These are phyloP conservation scores for Cubamyces lactineus DNA, from an alignment of 768 basidiomycete genomes.

Conservation along the genomic window DNA sequence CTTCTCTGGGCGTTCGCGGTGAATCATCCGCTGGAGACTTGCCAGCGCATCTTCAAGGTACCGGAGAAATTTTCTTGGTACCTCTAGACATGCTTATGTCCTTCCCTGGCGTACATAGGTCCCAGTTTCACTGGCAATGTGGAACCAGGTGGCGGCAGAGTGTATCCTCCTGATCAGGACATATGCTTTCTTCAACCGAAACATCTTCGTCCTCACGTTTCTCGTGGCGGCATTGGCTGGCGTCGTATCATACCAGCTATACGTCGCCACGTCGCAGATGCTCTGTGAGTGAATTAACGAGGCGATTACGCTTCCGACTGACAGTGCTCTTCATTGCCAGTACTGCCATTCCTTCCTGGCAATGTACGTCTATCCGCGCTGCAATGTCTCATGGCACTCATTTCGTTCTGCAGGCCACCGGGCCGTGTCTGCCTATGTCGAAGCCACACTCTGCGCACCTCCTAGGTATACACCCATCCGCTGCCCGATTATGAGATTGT, in stretches of 20 bases:
- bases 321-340: slow-evolving; percentile 36
- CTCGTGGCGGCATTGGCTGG: slow-evolving; percentile 70
- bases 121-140: slow-evolving; percentile 81
- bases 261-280: slow-evolving; percentile 80
- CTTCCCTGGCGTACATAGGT: slow-evolving; percentile 47
- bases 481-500: slow-evolving; percentile 31
- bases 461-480: slow-evolving; percentile 57
- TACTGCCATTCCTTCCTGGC: slow-evolving; percentile 67
- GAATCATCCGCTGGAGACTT: slow-evolving; percentile 65
- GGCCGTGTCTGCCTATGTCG: slow-evolving; percentile 81
- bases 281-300: slow-evolving; percentile 50
- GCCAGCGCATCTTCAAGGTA: slow-evolving; percentile 73
- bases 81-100: neutral
- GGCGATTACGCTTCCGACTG: neutral
- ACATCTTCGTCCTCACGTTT: slow-evolving; percentile 63
- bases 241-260: slow-evolving; percentile 80
- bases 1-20: slow-evolving; percentile 75
- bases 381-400: neutral
- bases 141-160: slow-evolving; percentile 86
- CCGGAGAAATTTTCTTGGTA: neutral
- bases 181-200: slow-evolving; percentile 85
- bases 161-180: slow-evolving; percentile 82
- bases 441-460: slow-evolving; percentile 84
- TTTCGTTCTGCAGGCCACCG: slow-evolving; percentile 42
- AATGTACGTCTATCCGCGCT: slow-evolving; percentile 45